Conservation (phyloP, 2,329 filamentous ascomycete species). For the Chaetoscypha palmicola region DNA sequence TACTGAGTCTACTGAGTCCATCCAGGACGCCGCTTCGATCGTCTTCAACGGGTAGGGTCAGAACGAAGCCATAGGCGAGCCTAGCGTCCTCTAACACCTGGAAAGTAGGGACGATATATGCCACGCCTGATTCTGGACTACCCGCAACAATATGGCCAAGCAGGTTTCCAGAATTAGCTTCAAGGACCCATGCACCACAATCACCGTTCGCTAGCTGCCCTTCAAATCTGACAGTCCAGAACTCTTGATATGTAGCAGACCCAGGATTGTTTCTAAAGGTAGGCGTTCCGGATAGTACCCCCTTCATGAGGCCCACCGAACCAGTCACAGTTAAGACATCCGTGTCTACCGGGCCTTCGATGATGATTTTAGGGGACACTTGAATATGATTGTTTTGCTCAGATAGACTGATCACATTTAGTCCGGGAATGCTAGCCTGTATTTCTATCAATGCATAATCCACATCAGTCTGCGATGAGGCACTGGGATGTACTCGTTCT, state of each 20-base stretch:
- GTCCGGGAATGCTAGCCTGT: background rate
- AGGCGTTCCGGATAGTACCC: background rate
- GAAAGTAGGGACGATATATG: constrained; percentile 3
- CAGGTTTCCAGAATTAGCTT: background rate
- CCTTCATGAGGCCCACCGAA: background rate
- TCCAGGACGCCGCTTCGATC: too few species aligned
- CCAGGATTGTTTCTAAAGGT: background rate
- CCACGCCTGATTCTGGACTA: background rate
- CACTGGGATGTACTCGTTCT: too few species aligned
- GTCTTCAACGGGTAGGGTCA: too few species aligned
- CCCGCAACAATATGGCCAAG: constrained; percentile 8
- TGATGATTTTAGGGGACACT: background rate
- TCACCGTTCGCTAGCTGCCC: background rate
- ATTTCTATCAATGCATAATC: constrained; percentile 1
- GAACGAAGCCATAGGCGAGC: too few species aligned
- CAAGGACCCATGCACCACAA: constrained; percentile 6
- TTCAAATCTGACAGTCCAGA: constrained; percentile 2
- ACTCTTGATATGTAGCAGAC: background rate
- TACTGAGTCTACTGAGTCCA: too few species aligned
- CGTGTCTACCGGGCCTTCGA: background rate
- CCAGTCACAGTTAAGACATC: background rate
- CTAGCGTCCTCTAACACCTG: too few species aligned
- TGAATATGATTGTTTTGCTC: background rate
- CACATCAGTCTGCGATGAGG: background rate
- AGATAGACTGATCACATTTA: too few species aligned